Evolutionary conservation across 2,329 filamentous ascomycete genomes (phyloP), one percentile per base, ranked within the genome.

Genomic region (Colletotrichum tofieldiae): DNA sequence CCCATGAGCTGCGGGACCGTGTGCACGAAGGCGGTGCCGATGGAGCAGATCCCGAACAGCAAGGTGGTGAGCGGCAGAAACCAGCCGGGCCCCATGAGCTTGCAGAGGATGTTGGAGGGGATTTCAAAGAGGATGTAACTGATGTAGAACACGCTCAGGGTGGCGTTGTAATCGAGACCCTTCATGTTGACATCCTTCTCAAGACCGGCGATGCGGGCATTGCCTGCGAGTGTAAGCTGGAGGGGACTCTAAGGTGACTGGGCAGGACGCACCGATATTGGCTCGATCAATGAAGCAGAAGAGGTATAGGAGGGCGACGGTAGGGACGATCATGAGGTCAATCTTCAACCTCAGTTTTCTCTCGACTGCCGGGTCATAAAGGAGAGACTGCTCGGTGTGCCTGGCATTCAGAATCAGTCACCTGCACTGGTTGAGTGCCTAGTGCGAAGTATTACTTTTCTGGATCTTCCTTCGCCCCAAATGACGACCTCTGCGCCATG

Each of bases 201-300:
- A 11, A 92, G 80, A 0, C 89, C 89, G 3, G 89, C 90, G 16
- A 92, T 79, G 72, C 85, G 86, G 3, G 89, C 90, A 78, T 92
- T 92, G 39, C 89, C 87, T 88, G 56, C 11, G 43, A 7, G 65
- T 45, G 67, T 71, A 12, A 65, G 55, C 20, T 47, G 7, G 18
- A 41, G 49, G 12, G 26, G 9, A 59, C 2, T 6, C 6, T 8
- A 32, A 5, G 16, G 23, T 29, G 18, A 1, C 37, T 11, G n/a
- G 0, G 23, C 26, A 32, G 7, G 0, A 59, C 81, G 70, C 78
- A 89, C 90, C 91, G 62, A 93, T 91, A 76, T 93, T 93, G 39
- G 90, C 88, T 29, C 91, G 85, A 76, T 93, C 91, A 72, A 92
- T 92, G 79, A 92, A 92, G 78, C 90, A 91, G 76, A 92, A 91